phyloP scores from a whole-genome alignment of 2,329 filamentous ascomycete species.

The Amauroascus niger region DNA sequence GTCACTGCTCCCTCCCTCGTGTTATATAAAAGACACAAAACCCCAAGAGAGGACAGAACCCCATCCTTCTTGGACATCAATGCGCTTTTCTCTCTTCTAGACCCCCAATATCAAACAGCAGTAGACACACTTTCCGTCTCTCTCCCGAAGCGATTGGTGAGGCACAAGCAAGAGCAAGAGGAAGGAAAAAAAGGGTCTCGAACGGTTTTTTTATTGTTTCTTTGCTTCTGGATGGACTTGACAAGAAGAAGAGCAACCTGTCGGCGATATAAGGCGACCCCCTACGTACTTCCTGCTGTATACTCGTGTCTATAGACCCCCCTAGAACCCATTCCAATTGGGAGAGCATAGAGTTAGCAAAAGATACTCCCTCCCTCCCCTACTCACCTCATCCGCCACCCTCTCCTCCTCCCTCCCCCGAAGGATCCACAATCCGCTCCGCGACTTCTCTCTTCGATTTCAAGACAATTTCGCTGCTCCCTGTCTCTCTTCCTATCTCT shows the following conservation, averaged over 20 bases:
- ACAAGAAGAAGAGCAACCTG: background rate
- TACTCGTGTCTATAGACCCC: constrained; percentile 7
- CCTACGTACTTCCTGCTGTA: constrained; percentile 11
- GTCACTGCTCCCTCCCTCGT: background rate
- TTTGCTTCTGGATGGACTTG: constrained; percentile 9
- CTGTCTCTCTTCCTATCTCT: background rate
- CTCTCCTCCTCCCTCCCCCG: too few species aligned
- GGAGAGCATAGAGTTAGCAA: constrained; percentile 6
- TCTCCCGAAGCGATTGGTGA: background rate
- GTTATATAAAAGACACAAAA: background rate
- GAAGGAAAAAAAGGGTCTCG: background rate
- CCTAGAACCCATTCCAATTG: constrained; percentile 3
- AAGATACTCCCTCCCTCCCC: background rate
- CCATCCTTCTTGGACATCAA: background rate
- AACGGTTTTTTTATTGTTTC: too few species aligned
- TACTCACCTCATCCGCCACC: background rate
- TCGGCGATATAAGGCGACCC: background rate
- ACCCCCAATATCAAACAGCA: constrained; percentile 5
- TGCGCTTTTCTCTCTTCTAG: background rate
- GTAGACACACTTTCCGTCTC: constrained; percentile 1
- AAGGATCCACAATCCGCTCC: constrained; percentile 7
- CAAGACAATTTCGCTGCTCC: too few species aligned
- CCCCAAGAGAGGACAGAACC: background rate
- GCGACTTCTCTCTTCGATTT: background rate
- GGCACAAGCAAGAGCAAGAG: background rate